Base-by-base conservation (phyloP, 805 yeast species). In the Saturnispora sekii region DNA sequence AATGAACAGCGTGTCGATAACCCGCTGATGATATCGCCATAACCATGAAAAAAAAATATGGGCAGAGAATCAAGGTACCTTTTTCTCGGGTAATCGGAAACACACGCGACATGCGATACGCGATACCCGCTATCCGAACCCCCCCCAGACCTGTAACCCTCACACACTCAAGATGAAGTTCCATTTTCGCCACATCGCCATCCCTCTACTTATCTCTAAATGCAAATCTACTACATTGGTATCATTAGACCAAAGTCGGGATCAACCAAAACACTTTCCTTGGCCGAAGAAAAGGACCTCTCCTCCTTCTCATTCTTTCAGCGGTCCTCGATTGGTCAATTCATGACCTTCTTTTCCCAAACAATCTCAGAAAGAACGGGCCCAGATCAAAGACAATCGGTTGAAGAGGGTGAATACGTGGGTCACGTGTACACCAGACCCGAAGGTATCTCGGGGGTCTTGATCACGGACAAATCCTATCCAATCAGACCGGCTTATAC, bases 401-500 rank as follows among this genome's bases (percentile, higher is more conserved):
- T 93, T 43, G 96, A 93, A 62, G 97, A 93, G 64, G 89, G 88
- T 45, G 72, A 74, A 65, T 90, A 93, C 63, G 73, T 86, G 9
- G 97, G 96, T 6, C 97, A 93, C 63, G 90, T 88, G 0, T 93
- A 83, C 64, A 80, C 89, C 29, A 76, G 97, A 54, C 65, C 83
- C 18, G 97, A 93, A 63, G 97, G 97, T 3, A 60, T 90, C 32
- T 84, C 95, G 17, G 96, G 95, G 51, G 95, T 93, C 31, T 67
- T 93, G 49, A 84, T 93, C 62, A 78, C 96, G 38, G 98, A 93
- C 63, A 84, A 85, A 63, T 97, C 90, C 54, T 93, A 93, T 65
- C 98, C 97, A 2, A 90, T 87, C 30, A 76, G 98, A 61, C 97
- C 96, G 11, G 97, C 97, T 1, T 90, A 87, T 66, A 85, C 97